These are phyloP conservation scores for Arthroderma sp. DNA, from an alignment of 2,329 filamentous ascomycete species.

Conservation along the genomic window DNA sequence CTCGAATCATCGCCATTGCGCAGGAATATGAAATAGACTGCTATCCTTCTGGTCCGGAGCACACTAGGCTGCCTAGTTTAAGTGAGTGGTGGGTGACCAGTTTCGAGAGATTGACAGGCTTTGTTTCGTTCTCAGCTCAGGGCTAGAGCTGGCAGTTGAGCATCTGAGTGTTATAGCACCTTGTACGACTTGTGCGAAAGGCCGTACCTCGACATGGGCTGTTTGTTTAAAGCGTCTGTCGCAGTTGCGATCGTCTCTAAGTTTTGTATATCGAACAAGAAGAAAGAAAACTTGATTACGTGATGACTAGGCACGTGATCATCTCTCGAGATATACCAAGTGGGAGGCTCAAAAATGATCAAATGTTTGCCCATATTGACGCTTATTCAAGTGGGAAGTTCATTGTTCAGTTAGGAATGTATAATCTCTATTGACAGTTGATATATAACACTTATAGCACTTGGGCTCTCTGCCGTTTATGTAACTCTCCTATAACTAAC, in stretches of 20 bases:
- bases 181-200: background rate
- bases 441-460: too few species aligned
- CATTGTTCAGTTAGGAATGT: too few species aligned
- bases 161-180: background rate
- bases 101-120: background rate
- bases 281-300: background rate
- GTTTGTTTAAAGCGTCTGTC: background rate
- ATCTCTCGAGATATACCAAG: too few species aligned
- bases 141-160: background rate
- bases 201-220: background rate
- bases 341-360: too few species aligned
- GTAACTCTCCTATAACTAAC: too few species aligned
- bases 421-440: too few species aligned
- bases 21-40: background rate
- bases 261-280: background rate
- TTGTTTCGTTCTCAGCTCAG: background rate
- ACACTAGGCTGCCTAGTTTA: background rate
- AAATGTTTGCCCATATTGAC: too few species aligned
- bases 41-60: background rate
- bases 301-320: background rate
- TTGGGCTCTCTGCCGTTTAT: too few species aligned
- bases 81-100: background rate
- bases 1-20: constrained; percentile 50
- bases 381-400: too few species aligned
- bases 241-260: background rate